These are phyloP conservation scores for Gastrolobium bilobum DNA, from an alignment of 306 rosid species.

Conservation along the genomic window DNA sequence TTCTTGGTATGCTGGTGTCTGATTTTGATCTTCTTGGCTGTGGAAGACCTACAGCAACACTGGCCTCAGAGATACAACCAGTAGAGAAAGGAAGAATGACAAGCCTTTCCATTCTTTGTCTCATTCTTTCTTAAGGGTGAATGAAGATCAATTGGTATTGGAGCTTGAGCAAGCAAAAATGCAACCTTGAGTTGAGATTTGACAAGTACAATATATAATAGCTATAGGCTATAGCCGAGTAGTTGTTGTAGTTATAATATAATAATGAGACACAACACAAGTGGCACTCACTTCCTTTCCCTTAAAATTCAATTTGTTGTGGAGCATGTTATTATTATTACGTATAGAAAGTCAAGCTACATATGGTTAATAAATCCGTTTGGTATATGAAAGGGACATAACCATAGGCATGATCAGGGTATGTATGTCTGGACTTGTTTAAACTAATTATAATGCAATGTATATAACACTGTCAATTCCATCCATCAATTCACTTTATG, in stretches of 20 bases:
- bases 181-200: slow-evolving; percentile 46
- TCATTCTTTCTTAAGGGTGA: slow-evolving; percentile 55
- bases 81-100: slow-evolving; percentile 91
- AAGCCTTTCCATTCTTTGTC: slow-evolving; percentile 89
- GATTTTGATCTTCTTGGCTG: slow-evolving; percentile 71
- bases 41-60: slow-evolving; percentile 78
- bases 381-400: slow-evolving; percentile 62
- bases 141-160: slow-evolving; percentile 25
- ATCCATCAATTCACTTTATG: slow-evolving; percentile 40
- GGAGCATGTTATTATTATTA: slow-evolving; percentile 57
- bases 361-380: slow-evolving; percentile 57
- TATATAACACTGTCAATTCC: slow-evolving; percentile 30
- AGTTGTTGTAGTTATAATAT: slow-evolving; percentile 31
- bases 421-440: slow-evolving; percentile 55
- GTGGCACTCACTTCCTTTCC: slow-evolving; percentile 8
- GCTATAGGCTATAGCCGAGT: background rate
- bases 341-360: slow-evolving; percentile 62
- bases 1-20: slow-evolving; percentile 53
- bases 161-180: slow-evolving; percentile 46
- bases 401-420: slow-evolving; percentile 37
- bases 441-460: slow-evolving; percentile 21
- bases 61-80: slow-evolving; percentile 90
- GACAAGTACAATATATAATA: slow-evolving; percentile 47
- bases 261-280: slow-evolving; percentile 39
- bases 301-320: slow-evolving; percentile 39